Conservation (phyloP, 345 rosid species). For the Cardamine occulta region DNA sequence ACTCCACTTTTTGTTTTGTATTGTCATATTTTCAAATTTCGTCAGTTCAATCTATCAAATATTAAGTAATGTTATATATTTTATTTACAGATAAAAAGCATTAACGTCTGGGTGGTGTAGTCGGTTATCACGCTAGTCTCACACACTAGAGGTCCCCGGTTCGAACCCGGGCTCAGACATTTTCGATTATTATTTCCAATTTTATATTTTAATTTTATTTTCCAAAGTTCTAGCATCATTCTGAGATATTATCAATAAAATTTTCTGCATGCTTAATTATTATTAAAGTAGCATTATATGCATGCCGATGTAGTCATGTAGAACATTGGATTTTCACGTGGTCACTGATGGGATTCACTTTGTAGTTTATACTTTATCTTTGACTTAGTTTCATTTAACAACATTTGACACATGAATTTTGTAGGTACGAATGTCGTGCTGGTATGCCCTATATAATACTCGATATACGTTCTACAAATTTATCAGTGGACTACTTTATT, state of each 20-base stretch:
- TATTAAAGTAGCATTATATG: neutral
- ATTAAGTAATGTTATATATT: no score
- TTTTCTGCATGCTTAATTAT: no score
- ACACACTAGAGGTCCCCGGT: constrained; percentile 86
- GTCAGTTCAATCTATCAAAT: no score
- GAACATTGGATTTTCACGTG: neutral
- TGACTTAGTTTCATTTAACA: no score
- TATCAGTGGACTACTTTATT: neutral
- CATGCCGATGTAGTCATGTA: neutral
- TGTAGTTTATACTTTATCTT: neutral
- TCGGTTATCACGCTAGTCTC: constrained; percentile 85
- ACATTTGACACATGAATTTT: neutral
- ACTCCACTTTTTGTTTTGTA: neutral
- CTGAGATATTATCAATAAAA: no score
- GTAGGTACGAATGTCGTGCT: neutral
- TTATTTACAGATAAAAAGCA: fast-evolving
- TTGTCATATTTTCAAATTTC: neutral
- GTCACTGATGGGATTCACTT: neutral
- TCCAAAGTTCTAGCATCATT: no score
- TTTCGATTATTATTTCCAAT: no score
- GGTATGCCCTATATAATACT: neutral
- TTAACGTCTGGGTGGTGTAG: constrained; percentile 44
- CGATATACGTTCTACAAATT: neutral
- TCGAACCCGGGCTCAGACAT: constrained; percentile 79
- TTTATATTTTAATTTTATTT: no score